Evolutionary conservation across 768 basidiomycete species (phyloP).

Genomic region (Tylopilus sp.): DNA sequence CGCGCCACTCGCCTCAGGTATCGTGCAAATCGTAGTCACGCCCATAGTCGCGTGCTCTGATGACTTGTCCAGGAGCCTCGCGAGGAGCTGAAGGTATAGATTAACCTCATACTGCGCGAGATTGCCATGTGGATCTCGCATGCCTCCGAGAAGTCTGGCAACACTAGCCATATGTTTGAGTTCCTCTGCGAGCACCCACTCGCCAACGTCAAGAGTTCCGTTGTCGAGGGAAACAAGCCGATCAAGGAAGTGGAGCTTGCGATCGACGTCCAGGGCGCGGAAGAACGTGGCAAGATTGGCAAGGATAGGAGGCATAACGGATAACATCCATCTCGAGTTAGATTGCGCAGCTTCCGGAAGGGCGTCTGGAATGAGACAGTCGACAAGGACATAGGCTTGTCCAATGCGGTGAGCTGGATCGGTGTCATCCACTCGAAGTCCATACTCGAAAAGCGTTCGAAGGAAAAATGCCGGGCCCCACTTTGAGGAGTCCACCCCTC

Average conservation of each 20-base stretch:
- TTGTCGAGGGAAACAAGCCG: conserved; percentile 56
- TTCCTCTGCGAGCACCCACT: conserved; percentile 70
- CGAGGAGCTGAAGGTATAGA: conserved; percentile 47
- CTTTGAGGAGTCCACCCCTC: conserved; percentile 32
- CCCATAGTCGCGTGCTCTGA: conserved; percentile 44
- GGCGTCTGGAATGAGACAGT: conserved; percentile 49
- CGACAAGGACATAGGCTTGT: conserved; percentile 55
- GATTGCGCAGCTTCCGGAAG: conserved; percentile 25
- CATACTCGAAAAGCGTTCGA: conserved; percentile 52
- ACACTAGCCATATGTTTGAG: conserved; percentile 46
- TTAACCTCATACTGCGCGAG: conserved; percentile 49
- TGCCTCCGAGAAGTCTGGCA: conserved; percentile 35
- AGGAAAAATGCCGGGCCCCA: conserved; percentile 51
- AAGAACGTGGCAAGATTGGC: conserved; percentile 55
- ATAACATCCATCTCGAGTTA: conserved; percentile 46
- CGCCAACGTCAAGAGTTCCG: conserved; percentile 28
- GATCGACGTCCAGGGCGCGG: conserved; percentile 52
- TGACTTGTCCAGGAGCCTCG: conserved; percentile 40
- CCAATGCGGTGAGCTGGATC: conserved; percentile 58
- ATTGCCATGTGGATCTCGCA: conserved; percentile 33
- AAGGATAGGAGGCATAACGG: conserved; percentile 56
- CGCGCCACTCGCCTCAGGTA: conserved; percentile 40
- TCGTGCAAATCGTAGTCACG: conserved; percentile 38
- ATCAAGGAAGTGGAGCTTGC: conserved; percentile 49
- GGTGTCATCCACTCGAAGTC: conserved; percentile 33